Evolutionary conservation across 2,329 filamentous ascomycete species (phyloP).

Genomic region (Aspergillus awamori): DNA sequence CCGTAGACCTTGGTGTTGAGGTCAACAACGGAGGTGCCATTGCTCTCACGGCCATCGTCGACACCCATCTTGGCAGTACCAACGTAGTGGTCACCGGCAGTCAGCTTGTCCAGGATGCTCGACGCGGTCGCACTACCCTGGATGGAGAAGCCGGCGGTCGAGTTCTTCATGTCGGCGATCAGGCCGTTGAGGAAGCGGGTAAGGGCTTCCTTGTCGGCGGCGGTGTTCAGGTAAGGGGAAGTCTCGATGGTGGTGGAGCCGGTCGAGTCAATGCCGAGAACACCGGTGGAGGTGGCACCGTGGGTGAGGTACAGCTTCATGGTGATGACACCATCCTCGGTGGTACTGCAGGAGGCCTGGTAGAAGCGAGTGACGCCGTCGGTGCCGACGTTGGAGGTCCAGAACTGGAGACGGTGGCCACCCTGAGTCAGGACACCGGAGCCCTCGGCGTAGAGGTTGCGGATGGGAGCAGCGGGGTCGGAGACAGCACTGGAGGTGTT

Average conservation of each 20-base stretch:
- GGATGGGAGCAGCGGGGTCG: conserved; percentile 7
- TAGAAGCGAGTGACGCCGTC: conserved; percentile 26
- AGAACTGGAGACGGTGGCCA: conserved; percentile 27
- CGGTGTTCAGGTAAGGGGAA: conserved; percentile 21
- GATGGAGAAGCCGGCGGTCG: conserved; percentile 20
- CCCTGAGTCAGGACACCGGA: conserved; percentile 24
- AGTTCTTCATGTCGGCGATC: conserved; percentile 18
- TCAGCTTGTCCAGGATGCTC: conserved; percentile 36
- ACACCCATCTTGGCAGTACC: conserved; percentile 64
- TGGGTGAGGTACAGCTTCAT: conserved; percentile 28
- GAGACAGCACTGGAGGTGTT: conserved; percentile 21
- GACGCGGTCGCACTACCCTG: conserved; percentile 13
- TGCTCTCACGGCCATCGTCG: conserved; percentile 54
- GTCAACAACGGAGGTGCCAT: conserved; percentile 65
- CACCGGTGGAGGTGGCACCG: conserved; percentile 24
- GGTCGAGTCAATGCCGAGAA: conserved; percentile 19
- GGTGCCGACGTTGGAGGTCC: conserved; percentile 23
- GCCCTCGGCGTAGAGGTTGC: conserved; percentile 14
- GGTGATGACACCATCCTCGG: conserved; percentile 17
- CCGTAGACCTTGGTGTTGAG: conserved; percentile 66
- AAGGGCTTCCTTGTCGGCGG: conserved; percentile 18
- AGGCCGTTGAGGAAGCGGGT: conserved; percentile 19
- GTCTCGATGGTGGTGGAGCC: conserved; percentile 20
- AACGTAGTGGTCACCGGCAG: conserved; percentile 50
- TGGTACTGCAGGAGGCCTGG: conserved; percentile 25